Base-by-base conservation (phyloP, 2,329 filamentous ascomycete genomes). In the Ophiostoma sp. region DNA sequence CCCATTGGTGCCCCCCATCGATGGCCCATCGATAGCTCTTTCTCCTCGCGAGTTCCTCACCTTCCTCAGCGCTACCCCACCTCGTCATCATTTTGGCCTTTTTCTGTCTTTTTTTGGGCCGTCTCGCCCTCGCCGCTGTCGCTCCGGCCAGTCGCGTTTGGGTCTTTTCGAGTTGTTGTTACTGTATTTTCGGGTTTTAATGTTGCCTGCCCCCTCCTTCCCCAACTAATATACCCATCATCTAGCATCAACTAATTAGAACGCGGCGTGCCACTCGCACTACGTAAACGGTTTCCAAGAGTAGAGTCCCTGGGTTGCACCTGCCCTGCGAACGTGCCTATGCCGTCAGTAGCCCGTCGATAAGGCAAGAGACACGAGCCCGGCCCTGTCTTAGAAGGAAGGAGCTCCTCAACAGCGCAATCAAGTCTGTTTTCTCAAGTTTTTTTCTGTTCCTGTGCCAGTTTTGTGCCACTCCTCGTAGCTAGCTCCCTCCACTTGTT, bases 331-430 rank as follows among this genome's bases (percentile, higher is more conserved):
- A 48, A 48, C 36, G 36, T 39, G 17, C 17, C 42, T 39, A 71
- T 64, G 70, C 70, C 57, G 70, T 64, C 52, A 61, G 70, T 71
- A 52, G 28, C 55, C 55, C 55, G 70, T 57, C 70, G 70, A 71
- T 71, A 71, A 71, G 57, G 55, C 25, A 42, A 57, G 33, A 57
- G 33, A 17, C 22, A 50, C 28, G 45, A 17, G 6, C 31, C 15
- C 15, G 36, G 9, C 22, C 25, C 39, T 36, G 36, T 22, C 15
- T 48, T 17, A 15, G 42, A 48, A 48, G 42, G 42, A 48, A 48
- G 42, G 39, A 64, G 55, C 55, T 71, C 17, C 19, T 22, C 36
- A 33, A 33, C 55, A 59, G 55, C 28, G 28, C 17, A 19, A 5
- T 59, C 55, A 28, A 59, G 28, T 59, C 15, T n/a, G 12, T 33